phyloP scores from a whole-genome alignment of 148 eudicot genomes.

The Amaranthus hypochondriacus region DNA sequence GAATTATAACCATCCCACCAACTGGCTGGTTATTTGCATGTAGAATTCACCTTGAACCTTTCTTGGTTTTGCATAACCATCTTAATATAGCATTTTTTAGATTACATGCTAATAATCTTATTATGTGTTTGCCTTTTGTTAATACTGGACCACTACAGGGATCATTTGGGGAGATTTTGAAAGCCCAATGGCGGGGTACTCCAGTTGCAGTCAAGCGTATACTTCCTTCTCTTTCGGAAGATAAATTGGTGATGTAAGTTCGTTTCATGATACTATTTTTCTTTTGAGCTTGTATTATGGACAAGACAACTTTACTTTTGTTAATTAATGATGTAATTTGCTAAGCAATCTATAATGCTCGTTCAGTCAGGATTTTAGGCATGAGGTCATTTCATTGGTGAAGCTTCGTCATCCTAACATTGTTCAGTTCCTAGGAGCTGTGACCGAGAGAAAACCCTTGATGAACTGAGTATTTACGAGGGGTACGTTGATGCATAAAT shows the following conservation, averaged over 20 bases:
- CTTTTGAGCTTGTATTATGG: neutral
- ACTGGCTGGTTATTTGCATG: neutral
- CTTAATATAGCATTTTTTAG: neutral
- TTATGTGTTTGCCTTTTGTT: slow-evolving; percentile 15
- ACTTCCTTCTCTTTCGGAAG: slow-evolving; percentile 95
- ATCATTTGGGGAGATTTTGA: slow-evolving; percentile 95
- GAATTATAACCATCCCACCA: neutral
- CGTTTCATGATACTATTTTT: slow-evolving; percentile 8
- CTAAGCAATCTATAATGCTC: slow-evolving; percentile 15
- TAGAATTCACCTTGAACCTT: neutral
- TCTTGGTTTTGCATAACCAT: slow-evolving; percentile 1
- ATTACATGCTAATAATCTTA: neutral
- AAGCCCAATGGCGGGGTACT: slow-evolving; percentile 97
- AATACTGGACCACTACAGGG: slow-evolving; percentile 50
- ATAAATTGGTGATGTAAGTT: slow-evolving; percentile 91
- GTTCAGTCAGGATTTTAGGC: slow-evolving; percentile 95
- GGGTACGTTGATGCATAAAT: slow-evolving; percentile 43
- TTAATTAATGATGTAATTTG: neutral
- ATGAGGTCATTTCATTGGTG: slow-evolving; percentile 92
- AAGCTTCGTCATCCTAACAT: slow-evolving; percentile 99
- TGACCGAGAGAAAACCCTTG: slow-evolving; percentile 89
- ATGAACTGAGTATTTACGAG: slow-evolving; percentile 94
- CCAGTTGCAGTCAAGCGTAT: slow-evolving; percentile 98
- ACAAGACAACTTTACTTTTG: neutral
- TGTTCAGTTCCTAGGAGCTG: slow-evolving; percentile 99